Conservation (phyloP, 805 yeast species). For the Cyberlindnera lachancei region DNA sequence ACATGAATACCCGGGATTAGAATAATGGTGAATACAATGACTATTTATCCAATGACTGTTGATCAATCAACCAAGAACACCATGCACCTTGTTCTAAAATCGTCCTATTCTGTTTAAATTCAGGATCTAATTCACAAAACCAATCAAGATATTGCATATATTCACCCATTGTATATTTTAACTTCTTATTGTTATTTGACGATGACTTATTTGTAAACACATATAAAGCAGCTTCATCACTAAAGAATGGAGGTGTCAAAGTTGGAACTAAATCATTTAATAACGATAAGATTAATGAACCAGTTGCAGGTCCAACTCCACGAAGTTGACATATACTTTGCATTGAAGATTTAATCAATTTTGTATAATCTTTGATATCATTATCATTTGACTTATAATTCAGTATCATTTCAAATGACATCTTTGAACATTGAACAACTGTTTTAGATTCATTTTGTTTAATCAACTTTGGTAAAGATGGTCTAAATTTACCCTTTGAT, state of each 20-base stretch:
- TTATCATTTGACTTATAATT: not conserved
- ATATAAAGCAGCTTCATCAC: constrained; percentile 19
- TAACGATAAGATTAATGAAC: constrained; percentile 17
- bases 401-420: constrained; percentile 9
- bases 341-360: constrained; percentile 7
- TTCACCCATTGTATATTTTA: constrained; percentile 17
- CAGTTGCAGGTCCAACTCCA: constrained; percentile 25
- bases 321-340: constrained; percentile 7
- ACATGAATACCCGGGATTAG: not conserved
- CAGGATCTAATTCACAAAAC: constrained; percentile 7
- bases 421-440: constrained; percentile 7
- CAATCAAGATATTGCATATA: constrained; percentile 11
- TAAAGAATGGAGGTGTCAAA: constrained; percentile 23
- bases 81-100: constrained; percentile 19
- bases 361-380: constrained; percentile 6
- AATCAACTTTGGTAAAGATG: constrained; percentile 17
- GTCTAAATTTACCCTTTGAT: constrained; percentile 22
- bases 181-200: constrained; percentile 7
- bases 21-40: not conserved
- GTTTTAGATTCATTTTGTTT: constrained; percentile 12
- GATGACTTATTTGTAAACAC: constrained; percentile 7
- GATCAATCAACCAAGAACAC: constrained; percentile 11
- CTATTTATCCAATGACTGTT: not conserved
- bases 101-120: constrained; percentile 9
- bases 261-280: constrained; percentile 7